phyloP scores from a whole-genome alignment of 1,139 yeast species.

The Candida sp. region DNA sequence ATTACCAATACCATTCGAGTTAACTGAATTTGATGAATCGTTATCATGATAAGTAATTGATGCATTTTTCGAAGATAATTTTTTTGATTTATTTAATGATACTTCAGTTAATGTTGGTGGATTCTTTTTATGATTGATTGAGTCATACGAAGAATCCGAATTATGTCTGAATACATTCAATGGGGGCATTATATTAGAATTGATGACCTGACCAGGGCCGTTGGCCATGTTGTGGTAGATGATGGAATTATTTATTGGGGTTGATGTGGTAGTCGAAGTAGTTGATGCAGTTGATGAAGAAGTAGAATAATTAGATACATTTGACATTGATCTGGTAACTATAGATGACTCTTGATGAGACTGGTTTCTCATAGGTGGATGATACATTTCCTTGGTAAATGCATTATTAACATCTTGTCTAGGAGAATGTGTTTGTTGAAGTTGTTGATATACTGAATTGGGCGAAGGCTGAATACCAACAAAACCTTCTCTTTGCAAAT shows the following conservation, averaged over 20 bases:
- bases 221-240: background rate
- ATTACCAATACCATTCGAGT: slow-evolving; percentile 5
- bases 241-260: background rate
- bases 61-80: slow-evolving; percentile 7
- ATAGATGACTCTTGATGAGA: background rate
- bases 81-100: slow-evolving; percentile 5
- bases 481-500: slow-evolving; percentile 5
- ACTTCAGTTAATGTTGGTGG: slow-evolving; percentile 14
- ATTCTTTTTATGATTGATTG: slow-evolving; percentile 12
- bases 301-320: slow-evolving; percentile 4
- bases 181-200: slow-evolving; percentile 13
- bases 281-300: slow-evolving; percentile 9
- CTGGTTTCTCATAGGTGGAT: background rate
- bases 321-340: slow-evolving; percentile 5
- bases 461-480: background rate
- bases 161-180: slow-evolving; percentile 26
- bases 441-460: background rate
- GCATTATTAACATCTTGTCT: background rate
- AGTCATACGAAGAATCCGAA: slow-evolving; percentile 17
- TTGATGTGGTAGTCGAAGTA: slow-evolving; percentile 6
- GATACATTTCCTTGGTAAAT: slow-evolving; percentile 2
- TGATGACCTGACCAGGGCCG: background rate
- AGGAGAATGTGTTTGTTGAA: background rate
- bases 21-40: background rate
- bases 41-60: background rate